Conservation (phyloP, 805 yeast species). For the Wickerhamomyces chambardii region DNA sequence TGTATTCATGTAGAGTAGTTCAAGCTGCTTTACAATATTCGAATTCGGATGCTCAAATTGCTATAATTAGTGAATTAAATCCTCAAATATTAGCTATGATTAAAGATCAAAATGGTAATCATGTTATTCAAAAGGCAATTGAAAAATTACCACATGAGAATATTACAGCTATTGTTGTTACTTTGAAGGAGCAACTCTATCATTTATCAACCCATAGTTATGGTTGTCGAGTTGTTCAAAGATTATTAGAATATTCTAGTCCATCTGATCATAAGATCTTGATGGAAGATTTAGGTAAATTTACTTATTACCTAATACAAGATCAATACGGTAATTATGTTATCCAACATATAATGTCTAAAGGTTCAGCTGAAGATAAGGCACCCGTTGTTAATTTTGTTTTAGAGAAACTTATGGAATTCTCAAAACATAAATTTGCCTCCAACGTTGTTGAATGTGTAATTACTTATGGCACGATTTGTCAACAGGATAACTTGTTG, state of each 20-base stretch:
- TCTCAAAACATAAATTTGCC: conserved; percentile 96
- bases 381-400: conserved; percentile 60
- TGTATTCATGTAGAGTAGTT: conserved; percentile 97
- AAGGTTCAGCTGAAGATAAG: conserved; percentile 59
- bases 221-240: conserved; percentile 95
- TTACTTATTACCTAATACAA: conserved; percentile 69
- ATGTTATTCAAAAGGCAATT: conserved; percentile 91
- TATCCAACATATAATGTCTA: conserved; percentile 88
- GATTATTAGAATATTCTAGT: conserved; percentile 75
- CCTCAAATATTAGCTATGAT: conserved; percentile 57
- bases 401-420: conserved; percentile 59
- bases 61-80: conserved; percentile 62
- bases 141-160: conserved; percentile 71
- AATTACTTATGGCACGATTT: conserved; percentile 58
- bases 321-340: conserved; percentile 98
- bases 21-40: conserved; percentile 85
- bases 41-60: conserved; percentile 51
- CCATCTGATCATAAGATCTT: conserved; percentile 57
- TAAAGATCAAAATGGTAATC: conserved; percentile 96
- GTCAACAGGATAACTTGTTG: conserved; percentile 55
- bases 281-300: conserved; percentile 62
- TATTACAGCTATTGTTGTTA: conserved; percentile 63
- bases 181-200: conserved; percentile 62
- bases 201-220: conserved; percentile 92
- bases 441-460: conserved; percentile 96